Evolutionary conservation across 1,284 basidiomycete species (phyloP).

Genomic region (Cryptococcus hybrid): DNA sequence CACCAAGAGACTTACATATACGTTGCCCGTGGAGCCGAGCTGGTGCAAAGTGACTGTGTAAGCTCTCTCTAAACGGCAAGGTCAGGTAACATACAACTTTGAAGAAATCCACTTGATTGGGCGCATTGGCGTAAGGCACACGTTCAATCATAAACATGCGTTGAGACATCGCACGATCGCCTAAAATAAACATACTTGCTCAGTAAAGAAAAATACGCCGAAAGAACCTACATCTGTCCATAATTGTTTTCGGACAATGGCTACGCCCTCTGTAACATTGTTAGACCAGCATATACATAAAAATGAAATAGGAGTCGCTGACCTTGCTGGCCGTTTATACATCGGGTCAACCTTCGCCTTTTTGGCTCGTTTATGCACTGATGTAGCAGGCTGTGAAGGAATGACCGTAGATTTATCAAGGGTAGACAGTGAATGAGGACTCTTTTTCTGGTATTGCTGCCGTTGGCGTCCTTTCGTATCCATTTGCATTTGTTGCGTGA

Average conservation of each 20-base stretch:
- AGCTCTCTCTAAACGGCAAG: neutral
- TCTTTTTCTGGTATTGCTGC: no score
- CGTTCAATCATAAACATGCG: slow-evolving; percentile 38
- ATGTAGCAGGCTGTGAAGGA: no score
- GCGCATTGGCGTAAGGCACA: slow-evolving; percentile 4
- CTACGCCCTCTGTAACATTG: neutral
- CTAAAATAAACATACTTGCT: slow-evolving; percentile 5
- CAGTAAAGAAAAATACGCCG: no score
- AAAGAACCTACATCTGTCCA: slow-evolving; percentile 9
- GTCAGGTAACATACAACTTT: slow-evolving; percentile 23
- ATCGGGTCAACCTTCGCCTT: slow-evolving; percentile 3
- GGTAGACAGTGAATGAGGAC: no score
- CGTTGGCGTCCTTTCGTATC: no score
- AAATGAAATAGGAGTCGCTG: neutral
- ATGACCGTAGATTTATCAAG: no score
- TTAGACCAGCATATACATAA: neutral
- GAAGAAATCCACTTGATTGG: slow-evolving; percentile 14
- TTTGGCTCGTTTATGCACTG: no score
- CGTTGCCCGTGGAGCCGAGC: slow-evolving; percentile 40
- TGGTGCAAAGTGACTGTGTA: neutral
- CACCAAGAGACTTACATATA: slow-evolving; percentile 25
- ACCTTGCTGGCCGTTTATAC: slow-evolving; percentile 10
- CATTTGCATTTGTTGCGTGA: no score
- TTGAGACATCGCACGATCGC: slow-evolving; percentile 32
- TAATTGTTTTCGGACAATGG: slow-evolving; percentile 8